These are phyloP conservation scores for Nicotiana tomentosiformis DNA, from an alignment of 257 asterid genomes.

Conservation along the genomic window DNA sequence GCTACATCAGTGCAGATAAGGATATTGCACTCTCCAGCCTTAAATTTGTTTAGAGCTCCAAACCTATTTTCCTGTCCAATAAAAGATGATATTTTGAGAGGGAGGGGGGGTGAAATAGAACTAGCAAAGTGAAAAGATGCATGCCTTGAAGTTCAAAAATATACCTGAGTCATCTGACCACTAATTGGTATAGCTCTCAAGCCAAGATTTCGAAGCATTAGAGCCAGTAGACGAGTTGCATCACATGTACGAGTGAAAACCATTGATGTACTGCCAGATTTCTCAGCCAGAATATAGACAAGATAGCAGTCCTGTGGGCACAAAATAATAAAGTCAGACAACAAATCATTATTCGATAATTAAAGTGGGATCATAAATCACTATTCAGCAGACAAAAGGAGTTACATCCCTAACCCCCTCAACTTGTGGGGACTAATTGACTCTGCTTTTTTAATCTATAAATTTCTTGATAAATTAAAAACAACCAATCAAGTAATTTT, in stretches of 20 bases:
- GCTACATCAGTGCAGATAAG: slow-evolving; percentile 91
- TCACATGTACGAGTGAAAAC: slow-evolving; percentile 93
- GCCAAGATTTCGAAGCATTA: slow-evolving; percentile 78
- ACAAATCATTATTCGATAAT: background rate
- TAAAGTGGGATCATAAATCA: background rate
- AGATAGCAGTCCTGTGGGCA: slow-evolving; percentile 72
- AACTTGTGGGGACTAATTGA: background rate
- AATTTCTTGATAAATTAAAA: too few species aligned
- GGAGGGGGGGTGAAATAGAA: background rate
- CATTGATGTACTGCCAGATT: slow-evolving; percentile 73
- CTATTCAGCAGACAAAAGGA: background rate
- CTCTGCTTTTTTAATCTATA: too few species aligned
- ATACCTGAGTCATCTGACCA: slow-evolving; percentile 96
- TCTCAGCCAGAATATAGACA: slow-evolving; percentile 70
- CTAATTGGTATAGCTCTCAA: slow-evolving; percentile 84
- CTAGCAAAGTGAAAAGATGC: background rate
- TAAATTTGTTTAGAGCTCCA: slow-evolving; percentile 78
- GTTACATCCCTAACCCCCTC: background rate
- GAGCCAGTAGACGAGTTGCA: slow-evolving; percentile 65
- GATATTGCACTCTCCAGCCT: slow-evolving; percentile 84
- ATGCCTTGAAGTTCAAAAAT: background rate
- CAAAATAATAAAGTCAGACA: background rate
- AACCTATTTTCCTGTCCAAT: slow-evolving; percentile 66
- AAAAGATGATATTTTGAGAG: background rate
- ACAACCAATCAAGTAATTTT: too few species aligned